Conservation (phyloP, 2,329 filamentous ascomycete genomes). For the Fusarium sp. region DNA sequence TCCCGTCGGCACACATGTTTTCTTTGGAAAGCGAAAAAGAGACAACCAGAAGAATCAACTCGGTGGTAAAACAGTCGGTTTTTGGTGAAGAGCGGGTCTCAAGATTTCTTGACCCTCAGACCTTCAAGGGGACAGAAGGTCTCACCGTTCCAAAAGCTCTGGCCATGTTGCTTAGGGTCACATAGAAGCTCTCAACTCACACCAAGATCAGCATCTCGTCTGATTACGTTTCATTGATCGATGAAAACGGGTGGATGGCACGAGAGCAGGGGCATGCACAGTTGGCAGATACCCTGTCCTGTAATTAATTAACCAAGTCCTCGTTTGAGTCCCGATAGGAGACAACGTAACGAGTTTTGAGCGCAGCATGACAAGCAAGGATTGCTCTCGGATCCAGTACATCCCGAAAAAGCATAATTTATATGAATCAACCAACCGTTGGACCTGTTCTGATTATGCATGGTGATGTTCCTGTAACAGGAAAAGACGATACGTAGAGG, state of each 20-base stretch:
- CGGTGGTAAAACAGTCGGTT: neutral
- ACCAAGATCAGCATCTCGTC: conserved; percentile 17
- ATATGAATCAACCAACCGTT: neutral
- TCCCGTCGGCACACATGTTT: neutral
- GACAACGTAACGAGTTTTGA: neutral
- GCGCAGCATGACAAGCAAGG: neutral
- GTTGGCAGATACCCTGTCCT: neutral
- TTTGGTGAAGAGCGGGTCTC: neutral
- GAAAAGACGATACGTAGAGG: neutral
- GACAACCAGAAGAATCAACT: neutral
- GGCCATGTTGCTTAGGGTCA: conserved; percentile 16
- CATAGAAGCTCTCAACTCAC: neutral
- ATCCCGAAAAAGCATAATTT: neutral
- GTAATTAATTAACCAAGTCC: neutral
- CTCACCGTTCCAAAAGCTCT: conserved; percentile 8
- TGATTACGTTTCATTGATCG: conserved; percentile 21
- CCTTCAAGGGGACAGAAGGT: neutral
- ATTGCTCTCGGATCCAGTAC: neutral
- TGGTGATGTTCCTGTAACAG: neutral
- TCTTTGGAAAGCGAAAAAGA: neutral
- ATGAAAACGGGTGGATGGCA: conserved; percentile 12
- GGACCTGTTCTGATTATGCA: neutral
- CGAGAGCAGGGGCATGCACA: conserved; percentile 14
- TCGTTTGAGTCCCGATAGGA: neutral
- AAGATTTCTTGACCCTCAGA: neutral